A percentile compares a stretch with the other conserved stretches of the same genome.
Evolutionary conservation across 2,329 filamentous ascomycete genomes (phyloP).

Genomic region (Orbilia oligospora): DNA sequence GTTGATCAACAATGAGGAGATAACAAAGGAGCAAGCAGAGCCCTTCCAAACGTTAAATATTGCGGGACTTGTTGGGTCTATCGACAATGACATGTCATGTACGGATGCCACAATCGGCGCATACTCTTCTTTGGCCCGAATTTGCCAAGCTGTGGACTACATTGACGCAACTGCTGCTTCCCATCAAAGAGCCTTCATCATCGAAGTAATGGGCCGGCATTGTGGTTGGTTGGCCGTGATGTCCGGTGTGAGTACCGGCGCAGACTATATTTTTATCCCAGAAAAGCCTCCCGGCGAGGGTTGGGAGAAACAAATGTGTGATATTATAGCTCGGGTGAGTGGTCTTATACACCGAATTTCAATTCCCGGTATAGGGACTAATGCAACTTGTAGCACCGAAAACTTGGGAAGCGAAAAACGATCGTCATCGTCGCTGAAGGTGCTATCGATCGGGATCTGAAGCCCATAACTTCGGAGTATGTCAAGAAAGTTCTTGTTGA

Average conservation of each 20-base stretch:
- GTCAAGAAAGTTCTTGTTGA: constrained; percentile 91
- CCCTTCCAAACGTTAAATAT: constrained; percentile 93
- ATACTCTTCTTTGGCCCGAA: constrained; percentile 91
- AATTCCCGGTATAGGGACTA: constrained; percentile 63
- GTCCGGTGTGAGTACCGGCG: constrained; percentile 93
- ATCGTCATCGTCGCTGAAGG: constrained; percentile 98
- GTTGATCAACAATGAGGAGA: constrained; percentile 80
- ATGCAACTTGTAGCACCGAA: constrained; percentile 76
- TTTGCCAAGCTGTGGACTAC: constrained; percentile 96
- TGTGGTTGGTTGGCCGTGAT: constrained; percentile 98
- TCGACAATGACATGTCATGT: constrained; percentile 97
- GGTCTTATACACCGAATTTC: constrained; percentile 37
- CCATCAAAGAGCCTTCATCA: constrained; percentile 95
- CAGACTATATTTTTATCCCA: constrained; percentile 96
- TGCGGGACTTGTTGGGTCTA: constrained; percentile 94
- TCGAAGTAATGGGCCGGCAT: constrained; percentile 98
- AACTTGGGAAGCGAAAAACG: constrained; percentile 92
- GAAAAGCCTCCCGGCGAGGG: constrained; percentile 89
- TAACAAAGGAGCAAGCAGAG: constrained; percentile 78
- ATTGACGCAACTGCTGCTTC: constrained; percentile 96
- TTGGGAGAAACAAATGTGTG: constrained; percentile 91
- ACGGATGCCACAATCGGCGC: constrained; percentile 98
- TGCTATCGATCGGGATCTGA: constrained; percentile 85
- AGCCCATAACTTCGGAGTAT: constrained; percentile 83
- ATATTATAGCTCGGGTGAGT: constrained; percentile 79